These are phyloP conservation scores for Fusarium sp. DNA, from an alignment of 2,329 filamentous ascomycete species.

Conservation along the genomic window DNA sequence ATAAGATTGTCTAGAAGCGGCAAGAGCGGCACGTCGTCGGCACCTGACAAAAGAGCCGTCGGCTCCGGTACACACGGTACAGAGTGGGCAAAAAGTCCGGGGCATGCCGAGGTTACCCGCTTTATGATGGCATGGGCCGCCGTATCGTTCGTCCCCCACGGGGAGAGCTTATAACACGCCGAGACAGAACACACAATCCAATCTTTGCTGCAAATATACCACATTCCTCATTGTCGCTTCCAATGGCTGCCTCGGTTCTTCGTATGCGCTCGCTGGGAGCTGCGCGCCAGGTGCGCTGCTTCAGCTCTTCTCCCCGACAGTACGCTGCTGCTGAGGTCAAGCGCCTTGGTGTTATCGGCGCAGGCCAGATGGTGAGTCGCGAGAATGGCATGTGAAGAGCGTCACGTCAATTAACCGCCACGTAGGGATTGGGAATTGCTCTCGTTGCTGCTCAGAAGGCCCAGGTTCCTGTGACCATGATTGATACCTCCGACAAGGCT, in stretches of 20 bases:
- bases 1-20: slow-evolving; percentile 1
- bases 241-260: slow-evolving; percentile 56
- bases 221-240: background rate
- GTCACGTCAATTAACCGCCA: slow-evolving; percentile 32
- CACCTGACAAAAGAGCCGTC: slow-evolving; percentile 24
- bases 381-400: slow-evolving; percentile 52
- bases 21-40: slow-evolving; percentile 25
- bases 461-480: slow-evolving; percentile 83
- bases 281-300: slow-evolving; percentile 64
- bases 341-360: slow-evolving; percentile 89
- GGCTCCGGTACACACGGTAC: slow-evolving; percentile 17
- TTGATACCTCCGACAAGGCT: slow-evolving; percentile 86
- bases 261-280: slow-evolving; percentile 52
- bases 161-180: slow-evolving; percentile 20
- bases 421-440: slow-evolving; percentile 91
- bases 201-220: background rate
- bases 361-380: slow-evolving; percentile 88
- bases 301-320: slow-evolving; percentile 75
- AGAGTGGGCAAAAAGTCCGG: slow-evolving; percentile 17
- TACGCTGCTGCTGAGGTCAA: slow-evolving; percentile 78
- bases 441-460: slow-evolving; percentile 91
- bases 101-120: slow-evolving; percentile 59
- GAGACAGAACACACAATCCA: slow-evolving; percentile 12
- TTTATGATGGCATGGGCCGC: slow-evolving; percentile 33
- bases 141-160: slow-evolving; percentile 28